These are phyloP conservation scores for Byssochlamys sp. DNA, from an alignment of 2,329 filamentous ascomycete species.

Conservation along the genomic window DNA sequence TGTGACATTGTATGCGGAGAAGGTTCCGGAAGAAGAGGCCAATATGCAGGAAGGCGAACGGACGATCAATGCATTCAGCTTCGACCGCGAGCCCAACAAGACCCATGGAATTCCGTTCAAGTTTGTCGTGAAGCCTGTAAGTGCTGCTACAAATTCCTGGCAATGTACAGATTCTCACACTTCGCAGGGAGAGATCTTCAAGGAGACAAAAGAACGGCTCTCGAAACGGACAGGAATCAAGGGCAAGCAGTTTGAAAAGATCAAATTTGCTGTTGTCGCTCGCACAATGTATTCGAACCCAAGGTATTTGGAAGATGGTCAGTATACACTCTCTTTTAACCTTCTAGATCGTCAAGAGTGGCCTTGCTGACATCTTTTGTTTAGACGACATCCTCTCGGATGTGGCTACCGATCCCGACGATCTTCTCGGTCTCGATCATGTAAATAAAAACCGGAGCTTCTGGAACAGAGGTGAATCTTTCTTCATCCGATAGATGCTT, in stretches of 20 bases:
- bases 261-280: conserved; percentile 81
- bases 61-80: conserved; percentile 77
- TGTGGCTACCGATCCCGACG: conserved; percentile 66
- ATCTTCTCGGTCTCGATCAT: conserved; percentile 61
- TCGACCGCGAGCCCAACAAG: conserved; percentile 77
- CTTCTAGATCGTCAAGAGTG: background rate
- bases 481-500: conserved; percentile 49
- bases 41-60: conserved; percentile 55
- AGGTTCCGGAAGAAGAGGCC: conserved; percentile 60
- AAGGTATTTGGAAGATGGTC: conserved; percentile 78
- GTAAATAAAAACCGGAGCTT: conserved; percentile 52
- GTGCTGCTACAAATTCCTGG: conserved; percentile 16
- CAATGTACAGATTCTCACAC: conserved; percentile 6
- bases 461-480: conserved; percentile 52
- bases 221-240: conserved; percentile 89
- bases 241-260: conserved; percentile 96
- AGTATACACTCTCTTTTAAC: conserved; percentile 23
- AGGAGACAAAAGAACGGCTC: conserved; percentile 85
- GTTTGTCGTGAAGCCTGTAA: conserved; percentile 72
- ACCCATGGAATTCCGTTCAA: conserved; percentile 83
- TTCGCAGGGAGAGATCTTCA: conserved; percentile 67
- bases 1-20: conserved; percentile 69
- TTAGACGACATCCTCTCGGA: conserved; percentile 40
- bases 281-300: conserved; percentile 64
- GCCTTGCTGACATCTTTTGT: background rate